Evolutionary conservation across 257 asterid genomes (phyloP).

Genomic region (Primulina huaijiensis): DNA sequence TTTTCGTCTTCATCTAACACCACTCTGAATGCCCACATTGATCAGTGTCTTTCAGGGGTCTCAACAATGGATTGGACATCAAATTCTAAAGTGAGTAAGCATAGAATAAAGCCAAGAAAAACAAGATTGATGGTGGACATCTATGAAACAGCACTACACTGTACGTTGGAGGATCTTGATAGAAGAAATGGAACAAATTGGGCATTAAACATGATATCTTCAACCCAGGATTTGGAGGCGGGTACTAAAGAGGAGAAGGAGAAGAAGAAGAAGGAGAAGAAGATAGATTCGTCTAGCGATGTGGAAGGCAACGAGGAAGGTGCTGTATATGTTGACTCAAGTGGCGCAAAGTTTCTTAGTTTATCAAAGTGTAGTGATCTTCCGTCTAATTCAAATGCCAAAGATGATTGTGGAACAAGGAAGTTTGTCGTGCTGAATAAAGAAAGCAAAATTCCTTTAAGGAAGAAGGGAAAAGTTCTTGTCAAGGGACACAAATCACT

Average conservation of each 20-base stretch:
- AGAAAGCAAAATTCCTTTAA: slow-evolving; percentile 36
- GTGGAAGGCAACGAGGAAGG: slow-evolving; percentile 48
- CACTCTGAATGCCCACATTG: slow-evolving; percentile 94
- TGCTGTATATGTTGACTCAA: slow-evolving; percentile 75
- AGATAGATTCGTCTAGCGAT: slow-evolving; percentile 25
- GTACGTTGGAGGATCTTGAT: slow-evolving; percentile 93
- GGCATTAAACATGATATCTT: slow-evolving; percentile 46
- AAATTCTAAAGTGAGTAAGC: slow-evolving; percentile 51
- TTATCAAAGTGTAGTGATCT: slow-evolving; percentile 56
- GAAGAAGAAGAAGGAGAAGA: slow-evolving; percentile 25
- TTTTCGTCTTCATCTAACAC: slow-evolving; percentile 94
- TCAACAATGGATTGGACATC: slow-evolving; percentile 42
- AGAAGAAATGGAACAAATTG: slow-evolving; percentile 78
- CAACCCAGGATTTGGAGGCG: slow-evolving; percentile 40
- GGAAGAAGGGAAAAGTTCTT: slow-evolving; percentile 47
- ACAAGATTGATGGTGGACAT: slow-evolving; percentile 70
- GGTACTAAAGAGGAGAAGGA: slow-evolving; percentile 34
- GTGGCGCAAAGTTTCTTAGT: slow-evolving; percentile 75
- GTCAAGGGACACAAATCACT: slow-evolving; percentile 44
- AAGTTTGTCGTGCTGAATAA: slow-evolving; percentile 39
- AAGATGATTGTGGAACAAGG: slow-evolving; percentile 32
- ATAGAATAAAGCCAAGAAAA: slow-evolving; percentile 71
- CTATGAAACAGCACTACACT: slow-evolving; percentile 55
- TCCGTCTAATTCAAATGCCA: slow-evolving; percentile 29
- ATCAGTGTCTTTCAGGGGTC: slow-evolving; percentile 87